These are phyloP conservation scores for Neoboletus brunneissimus DNA, from an alignment of 768 basidiomycete genomes.

Conservation along the genomic window DNA sequence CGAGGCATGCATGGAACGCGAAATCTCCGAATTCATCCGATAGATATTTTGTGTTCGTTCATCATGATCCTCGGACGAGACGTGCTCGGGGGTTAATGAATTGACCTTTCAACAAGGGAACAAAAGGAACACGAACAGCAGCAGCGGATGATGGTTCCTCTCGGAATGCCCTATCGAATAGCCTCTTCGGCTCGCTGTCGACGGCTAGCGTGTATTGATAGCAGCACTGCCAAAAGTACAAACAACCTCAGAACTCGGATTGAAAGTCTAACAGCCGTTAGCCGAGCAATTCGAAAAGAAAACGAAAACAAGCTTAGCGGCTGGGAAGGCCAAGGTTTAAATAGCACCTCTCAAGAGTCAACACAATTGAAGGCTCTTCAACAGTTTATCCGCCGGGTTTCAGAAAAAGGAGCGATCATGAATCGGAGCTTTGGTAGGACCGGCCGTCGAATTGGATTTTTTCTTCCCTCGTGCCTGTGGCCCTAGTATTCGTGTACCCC, in stretches of 20 bases:
- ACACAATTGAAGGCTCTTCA: neutral
- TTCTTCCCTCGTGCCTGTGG: neutral
- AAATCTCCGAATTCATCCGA: neutral
- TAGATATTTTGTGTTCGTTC: neutral
- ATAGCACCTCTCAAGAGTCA: neutral
- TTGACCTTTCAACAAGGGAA: neutral
- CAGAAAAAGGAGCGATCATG: neutral
- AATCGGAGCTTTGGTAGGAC: conserved; percentile 1
- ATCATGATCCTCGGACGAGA: conserved; percentile 2
- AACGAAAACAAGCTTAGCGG: neutral
- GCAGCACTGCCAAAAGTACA: neutral
- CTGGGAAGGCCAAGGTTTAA: neutral
- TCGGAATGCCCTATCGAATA: neutral
- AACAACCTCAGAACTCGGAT: neutral
- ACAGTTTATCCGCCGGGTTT: neutral
- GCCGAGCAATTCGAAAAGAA: neutral
- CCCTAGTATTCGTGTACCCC: too few species aligned
- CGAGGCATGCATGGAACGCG: neutral
- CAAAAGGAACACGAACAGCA: neutral
- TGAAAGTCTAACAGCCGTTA: neutral
- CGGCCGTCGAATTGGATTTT: neutral
- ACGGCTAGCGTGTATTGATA: neutral
- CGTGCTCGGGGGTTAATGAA: neutral
- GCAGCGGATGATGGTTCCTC: neutral
- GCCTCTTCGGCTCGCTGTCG: neutral